Conservation (phyloP, 2,329 filamentous ascomycete genomes). For the Canariomyces notabilis region DNA sequence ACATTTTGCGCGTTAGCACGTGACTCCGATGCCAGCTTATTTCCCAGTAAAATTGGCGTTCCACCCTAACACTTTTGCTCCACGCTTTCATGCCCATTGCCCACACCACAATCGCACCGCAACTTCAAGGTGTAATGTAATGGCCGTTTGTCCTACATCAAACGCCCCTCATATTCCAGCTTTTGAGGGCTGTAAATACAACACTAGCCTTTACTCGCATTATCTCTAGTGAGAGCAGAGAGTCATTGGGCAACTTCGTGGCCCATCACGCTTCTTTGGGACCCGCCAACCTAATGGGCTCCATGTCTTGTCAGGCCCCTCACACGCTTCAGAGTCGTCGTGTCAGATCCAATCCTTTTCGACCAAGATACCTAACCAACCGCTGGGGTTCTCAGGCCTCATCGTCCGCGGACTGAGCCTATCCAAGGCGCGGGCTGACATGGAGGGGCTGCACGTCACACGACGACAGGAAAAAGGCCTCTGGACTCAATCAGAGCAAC, state of each 20-base stretch:
- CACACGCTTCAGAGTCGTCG: background rate
- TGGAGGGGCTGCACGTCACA: conserved; percentile 15
- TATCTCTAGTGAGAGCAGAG: too few species aligned
- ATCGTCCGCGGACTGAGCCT: conserved; percentile 2
- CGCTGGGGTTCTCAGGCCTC: background rate
- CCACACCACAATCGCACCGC: conserved; percentile 4
- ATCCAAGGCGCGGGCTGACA: conserved; percentile 2
- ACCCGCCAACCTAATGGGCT: too few species aligned
- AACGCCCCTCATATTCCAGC: too few species aligned
- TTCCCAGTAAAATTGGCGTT: conserved; percentile 18
- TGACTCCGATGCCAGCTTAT: conserved; percentile 16
- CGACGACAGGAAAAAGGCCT: conserved; percentile 1
- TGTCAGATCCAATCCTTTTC: background rate
- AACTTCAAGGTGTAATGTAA: too few species aligned
- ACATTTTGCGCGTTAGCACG: conserved; percentile 20
- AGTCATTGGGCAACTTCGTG: too few species aligned
- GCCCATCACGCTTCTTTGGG: too few species aligned
- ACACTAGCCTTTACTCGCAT: too few species aligned
- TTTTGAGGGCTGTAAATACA: too few species aligned
- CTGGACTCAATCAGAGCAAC: conserved; percentile 16
- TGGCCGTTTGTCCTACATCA: too few species aligned
- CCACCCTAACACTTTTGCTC: conserved; percentile 16
- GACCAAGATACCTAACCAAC: background rate
- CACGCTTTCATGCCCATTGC: conserved; percentile 12
- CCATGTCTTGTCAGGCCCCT: background rate